These are phyloP conservation scores for Trichoderma aggressivum DNA, from an alignment of 2,329 filamentous ascomycete genomes.

Conservation along the genomic window DNA sequence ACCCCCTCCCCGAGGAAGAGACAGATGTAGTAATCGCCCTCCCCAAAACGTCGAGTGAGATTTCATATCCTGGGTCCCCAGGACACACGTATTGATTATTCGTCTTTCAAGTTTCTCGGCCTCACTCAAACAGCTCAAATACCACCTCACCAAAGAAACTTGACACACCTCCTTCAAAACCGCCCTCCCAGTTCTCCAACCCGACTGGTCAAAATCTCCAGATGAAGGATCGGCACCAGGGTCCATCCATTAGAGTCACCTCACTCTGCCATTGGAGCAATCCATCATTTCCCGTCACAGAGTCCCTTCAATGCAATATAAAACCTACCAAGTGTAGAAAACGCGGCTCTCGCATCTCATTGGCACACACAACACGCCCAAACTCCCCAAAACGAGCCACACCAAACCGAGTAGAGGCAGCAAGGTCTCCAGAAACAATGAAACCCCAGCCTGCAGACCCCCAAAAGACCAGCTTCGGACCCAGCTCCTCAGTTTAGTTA, in stretches of 20 bases:
- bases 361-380: neutral
- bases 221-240: constrained; percentile 12
- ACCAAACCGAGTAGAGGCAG: too few relatives aligned
- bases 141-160: neutral
- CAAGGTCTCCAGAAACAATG: constrained; percentile 12
- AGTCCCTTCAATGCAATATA: neutral
- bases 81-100: neutral
- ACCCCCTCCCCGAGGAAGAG: neutral
- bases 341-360: neutral
- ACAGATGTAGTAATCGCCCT: neutral
- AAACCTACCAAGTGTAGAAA: neutral
- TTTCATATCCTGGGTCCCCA: neutral
- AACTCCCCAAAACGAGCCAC: neutral
- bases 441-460: constrained; percentile 7
- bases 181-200: neutral
- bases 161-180: neutral
- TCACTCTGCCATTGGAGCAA: neutral
- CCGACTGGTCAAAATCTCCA: neutral
- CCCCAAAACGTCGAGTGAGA: neutral
- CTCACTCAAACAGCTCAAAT: neutral
- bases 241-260: neutral
- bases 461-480: neutral
- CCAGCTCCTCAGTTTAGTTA: neutral
- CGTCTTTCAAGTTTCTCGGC: neutral
- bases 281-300: neutral